Percentiles rank a stretch among this genome's conserved stretches.
Conservation (phyloP, 352 stramenopile species). For the Phytophthora uliginosa region DNA sequence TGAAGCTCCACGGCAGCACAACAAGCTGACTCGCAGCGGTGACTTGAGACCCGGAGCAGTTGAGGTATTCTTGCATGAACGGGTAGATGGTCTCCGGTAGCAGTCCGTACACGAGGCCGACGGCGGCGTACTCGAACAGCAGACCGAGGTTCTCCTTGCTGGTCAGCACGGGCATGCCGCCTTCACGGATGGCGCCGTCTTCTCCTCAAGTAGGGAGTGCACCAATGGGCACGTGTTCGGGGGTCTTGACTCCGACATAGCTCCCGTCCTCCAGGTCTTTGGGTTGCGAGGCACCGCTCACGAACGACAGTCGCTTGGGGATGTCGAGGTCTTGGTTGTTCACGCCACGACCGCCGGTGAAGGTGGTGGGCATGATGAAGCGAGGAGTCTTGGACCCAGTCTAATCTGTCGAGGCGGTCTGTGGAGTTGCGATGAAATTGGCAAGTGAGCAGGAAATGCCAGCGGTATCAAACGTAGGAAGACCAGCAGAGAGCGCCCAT, state of each 20-base stretch:
- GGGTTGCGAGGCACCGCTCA: slow-evolving; percentile 31
- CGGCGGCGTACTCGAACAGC: slow-evolving; percentile 49
- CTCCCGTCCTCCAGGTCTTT: slow-evolving; percentile 33
- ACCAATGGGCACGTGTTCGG: slow-evolving; percentile 18
- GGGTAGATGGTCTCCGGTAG: slow-evolving; percentile 53
- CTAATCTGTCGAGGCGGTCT: background rate
- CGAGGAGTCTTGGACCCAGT: slow-evolving; percentile 26
- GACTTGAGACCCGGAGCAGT: slow-evolving; percentile 32
- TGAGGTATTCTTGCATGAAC: slow-evolving; percentile 59
- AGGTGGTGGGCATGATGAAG: slow-evolving; percentile 34
- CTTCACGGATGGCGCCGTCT: slow-evolving; percentile 41
- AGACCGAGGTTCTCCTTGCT: slow-evolving; percentile 49
- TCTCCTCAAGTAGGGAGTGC: slow-evolving; percentile 18
- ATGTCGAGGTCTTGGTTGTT: slow-evolving; percentile 28
- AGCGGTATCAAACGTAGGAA: background rate
- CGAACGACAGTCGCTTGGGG: slow-evolving; percentile 44
- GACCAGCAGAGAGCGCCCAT: background rate
- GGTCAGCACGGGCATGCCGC: slow-evolving; percentile 35
- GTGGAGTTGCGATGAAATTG: slow-evolving; percentile 3
- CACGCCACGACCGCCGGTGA: slow-evolving; percentile 4
- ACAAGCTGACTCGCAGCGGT: slow-evolving; percentile 45
- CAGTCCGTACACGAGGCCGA: slow-evolving; percentile 44
- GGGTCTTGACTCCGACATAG: slow-evolving; percentile 39
- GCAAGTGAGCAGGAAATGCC: slow-evolving; percentile 1
- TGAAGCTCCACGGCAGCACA: slow-evolving; percentile 76